Evolutionary conservation across 164 flowering plant genomes (phyloP).

Genomic region (Platanus orientalis): DNA sequence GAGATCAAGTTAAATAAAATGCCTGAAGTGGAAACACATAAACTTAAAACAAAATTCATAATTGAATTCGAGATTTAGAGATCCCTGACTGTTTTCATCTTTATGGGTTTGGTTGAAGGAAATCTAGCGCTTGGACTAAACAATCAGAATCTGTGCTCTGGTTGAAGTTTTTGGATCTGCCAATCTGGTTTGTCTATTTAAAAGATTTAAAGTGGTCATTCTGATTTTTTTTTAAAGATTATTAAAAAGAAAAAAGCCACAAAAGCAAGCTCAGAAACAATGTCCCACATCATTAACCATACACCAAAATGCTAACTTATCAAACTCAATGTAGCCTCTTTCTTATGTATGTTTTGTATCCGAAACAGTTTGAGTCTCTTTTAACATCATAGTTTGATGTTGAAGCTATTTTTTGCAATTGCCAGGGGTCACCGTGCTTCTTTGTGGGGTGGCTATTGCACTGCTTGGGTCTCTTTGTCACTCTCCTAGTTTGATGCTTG

Average conservation of each 20-base stretch:
- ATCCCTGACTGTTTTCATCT: background rate
- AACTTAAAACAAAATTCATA: no score
- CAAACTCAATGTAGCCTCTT: background rate
- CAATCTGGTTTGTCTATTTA: background rate
- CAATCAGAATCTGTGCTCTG: background rate
- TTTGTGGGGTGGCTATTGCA: conserved; percentile 89
- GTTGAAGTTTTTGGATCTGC: background rate
- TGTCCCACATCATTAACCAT: no score
- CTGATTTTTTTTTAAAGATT: no score
- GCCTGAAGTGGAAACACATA: no score
- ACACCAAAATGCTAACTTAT: no score
- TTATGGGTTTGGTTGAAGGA: background rate
- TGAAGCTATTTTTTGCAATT: conserved; percentile 11
- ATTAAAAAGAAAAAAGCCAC: no score
- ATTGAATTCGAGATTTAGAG: no score
- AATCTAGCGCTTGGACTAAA: background rate
- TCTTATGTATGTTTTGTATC: background rate
- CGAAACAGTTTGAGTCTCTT: background rate
- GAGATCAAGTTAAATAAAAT: no score
- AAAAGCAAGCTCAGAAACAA: no score
- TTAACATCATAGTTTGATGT: background rate
- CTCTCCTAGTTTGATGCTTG: conserved; percentile 82
- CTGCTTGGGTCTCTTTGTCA: conserved; percentile 70
- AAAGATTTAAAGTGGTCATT: background rate
- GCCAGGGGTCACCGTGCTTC: conserved; percentile 78